Percentiles rank a stretch among this genome's conserved stretches.
Conservation (phyloP, 2,329 filamentous ascomycete genomes). For the Colletotrichum magnum region DNA sequence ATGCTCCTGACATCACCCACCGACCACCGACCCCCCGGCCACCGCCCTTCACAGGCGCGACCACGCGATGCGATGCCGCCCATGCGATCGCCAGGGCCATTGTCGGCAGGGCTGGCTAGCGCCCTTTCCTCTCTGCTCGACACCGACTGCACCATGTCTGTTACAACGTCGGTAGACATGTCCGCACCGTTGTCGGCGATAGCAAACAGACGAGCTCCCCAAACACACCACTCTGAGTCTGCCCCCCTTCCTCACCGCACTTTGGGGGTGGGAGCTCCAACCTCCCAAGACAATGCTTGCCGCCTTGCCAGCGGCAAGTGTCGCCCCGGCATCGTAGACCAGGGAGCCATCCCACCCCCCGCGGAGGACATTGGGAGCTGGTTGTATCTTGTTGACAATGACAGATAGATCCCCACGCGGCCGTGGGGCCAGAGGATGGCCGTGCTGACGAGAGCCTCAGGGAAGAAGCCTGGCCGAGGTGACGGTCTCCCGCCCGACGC, state of each 20-base stretch:
- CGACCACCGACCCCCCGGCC: slow-evolving; percentile 6
- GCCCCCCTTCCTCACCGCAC: slow-evolving; percentile 31
- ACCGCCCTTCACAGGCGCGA: slow-evolving; percentile 16
- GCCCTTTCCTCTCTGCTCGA: slow-evolving; percentile 13
- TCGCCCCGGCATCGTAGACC: slow-evolving; percentile 12
- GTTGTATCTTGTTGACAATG: neutral
- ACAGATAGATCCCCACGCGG: slow-evolving; percentile 7
- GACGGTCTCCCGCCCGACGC: neutral
- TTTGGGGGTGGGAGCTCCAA: slow-evolving; percentile 11
- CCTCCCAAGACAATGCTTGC: neutral
- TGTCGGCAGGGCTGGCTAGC: slow-evolving; percentile 32
- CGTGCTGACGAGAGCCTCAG: slow-evolving; percentile 13
- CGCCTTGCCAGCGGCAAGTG: neutral
- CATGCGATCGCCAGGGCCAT: slow-evolving; percentile 23
- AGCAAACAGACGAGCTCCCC: too few species aligned
- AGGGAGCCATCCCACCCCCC: slow-evolving; percentile 13
- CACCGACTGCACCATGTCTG: neutral
- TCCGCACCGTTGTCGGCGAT: too few species aligned
- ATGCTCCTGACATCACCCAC: neutral
- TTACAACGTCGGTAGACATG: neutral
- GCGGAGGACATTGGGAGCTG: neutral
- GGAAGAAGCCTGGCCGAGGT: slow-evolving; percentile 17
- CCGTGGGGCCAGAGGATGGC: slow-evolving; percentile 17
- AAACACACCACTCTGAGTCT: too few species aligned
- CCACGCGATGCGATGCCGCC: slow-evolving; percentile 26